Evolutionary conservation across 768 basidiomycete genomes (phyloP).

Genomic region (Pleurotus giganteus): DNA sequence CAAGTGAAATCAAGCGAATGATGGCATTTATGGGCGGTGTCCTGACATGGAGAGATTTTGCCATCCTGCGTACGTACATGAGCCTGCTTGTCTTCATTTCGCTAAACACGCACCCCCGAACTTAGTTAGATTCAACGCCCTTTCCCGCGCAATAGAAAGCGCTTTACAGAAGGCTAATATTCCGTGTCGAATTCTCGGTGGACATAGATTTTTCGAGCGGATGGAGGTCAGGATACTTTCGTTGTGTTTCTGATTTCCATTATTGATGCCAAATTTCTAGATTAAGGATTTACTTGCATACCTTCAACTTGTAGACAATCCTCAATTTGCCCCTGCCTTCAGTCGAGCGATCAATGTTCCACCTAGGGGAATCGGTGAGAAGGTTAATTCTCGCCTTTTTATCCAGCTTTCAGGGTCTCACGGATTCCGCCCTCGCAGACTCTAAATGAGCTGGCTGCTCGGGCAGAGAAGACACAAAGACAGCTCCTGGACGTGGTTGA

Average conservation of each 20-base stretch:
- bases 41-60: slow-evolving; percentile 74
- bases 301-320: slow-evolving; percentile 80
- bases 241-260: neutral
- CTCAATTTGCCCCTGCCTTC: slow-evolving; percentile 63
- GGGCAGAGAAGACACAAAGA: slow-evolving; percentile 49
- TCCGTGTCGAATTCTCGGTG: slow-evolving; percentile 71
- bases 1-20: slow-evolving; percentile 72
- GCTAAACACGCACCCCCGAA: neutral
- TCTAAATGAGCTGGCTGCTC: slow-evolving; percentile 51
- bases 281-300: slow-evolving; percentile 84
- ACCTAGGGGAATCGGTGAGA: slow-evolving; percentile 70
- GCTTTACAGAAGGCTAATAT: slow-evolving; percentile 79
- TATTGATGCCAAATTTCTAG: slow-evolving; percentile 27
- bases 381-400: slow-evolving; percentile 48
- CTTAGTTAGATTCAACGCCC: slow-evolving; percentile 76
- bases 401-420: neutral
- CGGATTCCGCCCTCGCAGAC: slow-evolving; percentile 40
- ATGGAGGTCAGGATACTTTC: slow-evolving; percentile 51
- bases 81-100: neutral
- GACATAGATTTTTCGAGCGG: slow-evolving; percentile 86
- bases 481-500: slow-evolving; percentile 61
- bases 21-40: slow-evolving; percentile 73
- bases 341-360: slow-evolving; percentile 73
- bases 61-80: slow-evolving; percentile 63
- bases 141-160: slow-evolving; percentile 73